These are phyloP conservation scores for Fusarium nisikadoi DNA, from an alignment of 2,329 filamentous ascomycete species.

Conservation along the genomic window DNA sequence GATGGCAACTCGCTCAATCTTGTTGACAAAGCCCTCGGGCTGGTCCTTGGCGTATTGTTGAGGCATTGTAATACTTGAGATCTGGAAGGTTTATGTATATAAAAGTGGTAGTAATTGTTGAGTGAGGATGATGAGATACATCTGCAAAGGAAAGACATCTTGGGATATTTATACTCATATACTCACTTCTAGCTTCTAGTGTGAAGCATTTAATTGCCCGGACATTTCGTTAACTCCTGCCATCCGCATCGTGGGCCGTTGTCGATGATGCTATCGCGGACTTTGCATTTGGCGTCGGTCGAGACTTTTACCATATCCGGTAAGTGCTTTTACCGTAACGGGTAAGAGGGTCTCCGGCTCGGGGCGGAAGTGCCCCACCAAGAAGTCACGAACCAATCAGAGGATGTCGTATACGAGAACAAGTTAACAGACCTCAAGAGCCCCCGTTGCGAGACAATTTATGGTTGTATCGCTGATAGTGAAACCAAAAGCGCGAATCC, in stretches of 20 bases:
- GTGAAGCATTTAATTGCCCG: not conserved
- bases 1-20: slow-evolving; percentile 57
- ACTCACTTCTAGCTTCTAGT: accelerated
- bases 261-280: slow-evolving; percentile 21
- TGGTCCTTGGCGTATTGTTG: slow-evolving; percentile 50
- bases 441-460: not conserved
- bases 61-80: slow-evolving; percentile 28
- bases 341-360: slow-evolving; percentile 7
- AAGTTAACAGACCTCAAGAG: not conserved
- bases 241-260: not conserved
- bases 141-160: not conserved
- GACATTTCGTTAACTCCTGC: slow-evolving; percentile 13
- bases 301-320: slow-evolving; percentile 16
- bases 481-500: not conserved
- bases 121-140: not conserved
- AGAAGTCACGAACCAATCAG: not conserved
- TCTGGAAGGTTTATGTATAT: not conserved
- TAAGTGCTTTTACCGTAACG: slow-evolving; percentile 10
- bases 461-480: not conserved
- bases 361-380: not conserved
- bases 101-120: not conserved
- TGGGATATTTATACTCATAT: not conserved
- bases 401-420: slow-evolving; percentile 16
- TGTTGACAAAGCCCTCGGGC: slow-evolving; percentile 53
- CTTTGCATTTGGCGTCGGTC: not conserved